Conservation (phyloP, 768 basidiomycete species). For the Tephrocybe sp. region DNA sequence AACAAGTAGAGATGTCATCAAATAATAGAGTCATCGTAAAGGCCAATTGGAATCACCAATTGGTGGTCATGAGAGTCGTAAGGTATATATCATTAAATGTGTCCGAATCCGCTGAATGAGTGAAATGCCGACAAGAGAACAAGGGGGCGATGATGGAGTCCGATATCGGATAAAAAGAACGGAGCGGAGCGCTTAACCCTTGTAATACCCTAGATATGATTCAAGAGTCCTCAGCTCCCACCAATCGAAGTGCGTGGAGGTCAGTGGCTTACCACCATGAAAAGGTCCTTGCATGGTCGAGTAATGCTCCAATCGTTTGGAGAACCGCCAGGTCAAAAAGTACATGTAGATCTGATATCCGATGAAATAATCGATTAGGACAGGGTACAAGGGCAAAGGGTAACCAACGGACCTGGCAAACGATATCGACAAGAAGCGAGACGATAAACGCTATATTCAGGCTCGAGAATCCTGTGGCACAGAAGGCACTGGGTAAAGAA, state of each 20-base stretch:
- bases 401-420: conserved; percentile 54
- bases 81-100: conserved; percentile 31
- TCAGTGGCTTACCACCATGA: conserved; percentile 52
- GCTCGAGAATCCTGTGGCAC: conserved; percentile 56
- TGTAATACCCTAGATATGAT: conserved; percentile 45
- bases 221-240: too few species aligned
- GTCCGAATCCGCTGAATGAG: conserved; percentile 27
- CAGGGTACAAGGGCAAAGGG: conserved; percentile 14
- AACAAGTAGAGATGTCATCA: conserved; percentile 1
- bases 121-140: conserved; percentile 24
- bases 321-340: conserved; percentile 75
- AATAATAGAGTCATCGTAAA: conserved; percentile 25
- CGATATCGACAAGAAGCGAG: conserved; percentile 60
- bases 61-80: conserved; percentile 33
- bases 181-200: conserved; percentile 36
- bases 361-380: conserved; percentile 21
- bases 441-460: conserved; percentile 68
- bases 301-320: conserved; percentile 70
- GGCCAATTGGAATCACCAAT: conserved; percentile 17
- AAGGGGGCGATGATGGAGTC: conserved; percentile 27
- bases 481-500: conserved; percentile 55
- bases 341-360: conserved; percentile 66
- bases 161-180: conserved; percentile 17
- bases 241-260: conserved; percentile 6
- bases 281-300: conserved; percentile 61